Evolutionary conservation across 371 early-diverging fungal genomes (phyloP).

Genomic region (Circinella minor): DNA sequence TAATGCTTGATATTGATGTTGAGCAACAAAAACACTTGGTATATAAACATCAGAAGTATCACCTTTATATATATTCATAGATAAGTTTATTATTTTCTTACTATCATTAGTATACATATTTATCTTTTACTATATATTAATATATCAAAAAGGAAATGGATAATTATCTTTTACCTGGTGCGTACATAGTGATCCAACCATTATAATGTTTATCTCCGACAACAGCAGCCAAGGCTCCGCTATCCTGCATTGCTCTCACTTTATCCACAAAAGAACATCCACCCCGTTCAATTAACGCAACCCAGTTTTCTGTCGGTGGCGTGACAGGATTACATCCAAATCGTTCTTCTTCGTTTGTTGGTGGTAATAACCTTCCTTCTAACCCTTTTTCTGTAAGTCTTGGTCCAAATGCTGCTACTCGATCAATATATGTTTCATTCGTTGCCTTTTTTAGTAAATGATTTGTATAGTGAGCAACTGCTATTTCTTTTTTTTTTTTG

Average conservation of each 20-base stretch:
- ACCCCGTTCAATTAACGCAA: conserved; percentile 87
- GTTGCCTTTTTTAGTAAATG: conserved; percentile 41
- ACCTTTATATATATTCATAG: conserved; percentile 41
- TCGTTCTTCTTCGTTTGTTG: conserved; percentile 20
- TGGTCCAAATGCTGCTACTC: conserved; percentile 75
- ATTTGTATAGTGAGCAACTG: background rate
- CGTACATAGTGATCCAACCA: conserved; percentile 91
- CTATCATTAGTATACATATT: background rate
- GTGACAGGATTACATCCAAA: conserved; percentile 42
- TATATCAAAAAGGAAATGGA: background rate
- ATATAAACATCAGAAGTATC: conserved; percentile 78
- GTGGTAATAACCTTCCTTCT: conserved; percentile 46
- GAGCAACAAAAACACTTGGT: conserved; percentile 82
- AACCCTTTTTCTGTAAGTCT: conserved; percentile 51
- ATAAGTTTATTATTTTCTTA: too few relatives aligned
- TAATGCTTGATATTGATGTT: conserved; percentile 67
- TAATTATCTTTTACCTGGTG: conserved; percentile 60
- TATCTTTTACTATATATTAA: background rate
- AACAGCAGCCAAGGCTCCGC: conserved; percentile 87
- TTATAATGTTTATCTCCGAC: conserved; percentile 84
- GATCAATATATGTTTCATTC: conserved; percentile 65
- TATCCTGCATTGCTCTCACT: conserved; percentile 85
- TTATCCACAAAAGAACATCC: conserved; percentile 88
- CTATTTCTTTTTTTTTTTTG: background rate
- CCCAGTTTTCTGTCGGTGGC: conserved; percentile 62